Conservation (phyloP, 495 filamentous ascomycete species). For the Letharia columbiana region DNA sequence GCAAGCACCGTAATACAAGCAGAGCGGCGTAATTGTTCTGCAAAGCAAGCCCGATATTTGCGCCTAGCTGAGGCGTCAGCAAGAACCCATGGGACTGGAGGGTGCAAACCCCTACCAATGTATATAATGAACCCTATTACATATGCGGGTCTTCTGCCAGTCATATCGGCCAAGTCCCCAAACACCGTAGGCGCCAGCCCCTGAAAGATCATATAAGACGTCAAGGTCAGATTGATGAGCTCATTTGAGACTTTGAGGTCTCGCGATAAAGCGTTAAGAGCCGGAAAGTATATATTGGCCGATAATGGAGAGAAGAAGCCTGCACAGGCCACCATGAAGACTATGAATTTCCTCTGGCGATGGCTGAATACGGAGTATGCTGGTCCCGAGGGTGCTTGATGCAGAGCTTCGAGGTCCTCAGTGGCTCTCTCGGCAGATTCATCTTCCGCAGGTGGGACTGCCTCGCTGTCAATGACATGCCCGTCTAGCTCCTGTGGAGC, state of each 20-base stretch:
- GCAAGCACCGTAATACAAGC: slow-evolving; percentile 46
- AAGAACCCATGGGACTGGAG: not conserved
- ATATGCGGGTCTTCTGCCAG: slow-evolving; percentile 35
- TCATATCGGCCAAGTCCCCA: slow-evolving; percentile 35
- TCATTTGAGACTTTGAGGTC: slow-evolving; percentile 51
- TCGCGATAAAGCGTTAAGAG: slow-evolving; percentile 49
- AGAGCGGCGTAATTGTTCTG: slow-evolving; percentile 45
- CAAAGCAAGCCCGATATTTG: slow-evolving; percentile 35
- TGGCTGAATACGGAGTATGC: slow-evolving; percentile 19
- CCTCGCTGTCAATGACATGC: slow-evolving; percentile 4
- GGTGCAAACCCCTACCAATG: slow-evolving; percentile 16
- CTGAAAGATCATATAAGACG: slow-evolving; percentile 58
- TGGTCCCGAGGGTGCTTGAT: slow-evolving; percentile 11
- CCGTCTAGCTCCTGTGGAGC: not conserved
- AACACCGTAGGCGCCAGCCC: slow-evolving; percentile 42
- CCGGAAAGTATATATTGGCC: slow-evolving; percentile 69
- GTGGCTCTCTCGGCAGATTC: not conserved
- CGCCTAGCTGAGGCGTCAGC: slow-evolving; percentile 6
- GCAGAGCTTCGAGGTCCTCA: slow-evolving; percentile 15
- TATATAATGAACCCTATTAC: slow-evolving; percentile 35
- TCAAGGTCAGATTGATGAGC: slow-evolving; percentile 62
- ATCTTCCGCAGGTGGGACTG: not conserved
- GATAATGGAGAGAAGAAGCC: slow-evolving; percentile 65
- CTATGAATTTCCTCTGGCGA: slow-evolving; percentile 31
- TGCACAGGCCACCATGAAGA: slow-evolving; percentile 53